phyloP scores from a whole-genome alignment of 148 eudicot genomes.

The Silene conica region DNA sequence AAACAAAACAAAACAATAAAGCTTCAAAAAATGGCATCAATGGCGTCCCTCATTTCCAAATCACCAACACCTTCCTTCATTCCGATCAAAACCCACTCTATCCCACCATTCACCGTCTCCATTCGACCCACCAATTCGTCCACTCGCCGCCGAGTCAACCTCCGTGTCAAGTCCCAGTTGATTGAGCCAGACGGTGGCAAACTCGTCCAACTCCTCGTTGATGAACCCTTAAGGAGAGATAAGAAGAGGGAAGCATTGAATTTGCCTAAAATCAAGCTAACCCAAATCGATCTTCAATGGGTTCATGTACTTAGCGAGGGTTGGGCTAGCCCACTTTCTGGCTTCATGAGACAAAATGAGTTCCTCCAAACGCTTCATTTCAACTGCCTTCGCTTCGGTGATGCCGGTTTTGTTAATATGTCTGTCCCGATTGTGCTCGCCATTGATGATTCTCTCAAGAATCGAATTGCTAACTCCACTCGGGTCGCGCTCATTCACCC shows the following conservation, averaged over 20 bases:
- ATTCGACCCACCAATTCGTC: slow-evolving; percentile 9
- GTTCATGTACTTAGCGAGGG: slow-evolving; percentile 94
- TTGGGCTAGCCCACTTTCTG: slow-evolving; percentile 87
- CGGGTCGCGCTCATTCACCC: slow-evolving; percentile 61
- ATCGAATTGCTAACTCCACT: slow-evolving; percentile 38
- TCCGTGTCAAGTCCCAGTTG: slow-evolving; percentile 36
- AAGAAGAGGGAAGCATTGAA: slow-evolving; percentile 31
- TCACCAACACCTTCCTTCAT: neutral
- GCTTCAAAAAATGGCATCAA: slow-evolving; percentile 46
- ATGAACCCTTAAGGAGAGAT: slow-evolving; percentile 26
- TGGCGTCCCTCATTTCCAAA: slow-evolving; percentile 38
- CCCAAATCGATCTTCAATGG: slow-evolving; percentile 70
- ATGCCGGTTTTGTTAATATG: slow-evolving; percentile 74
- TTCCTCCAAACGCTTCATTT: slow-evolving; percentile 99
- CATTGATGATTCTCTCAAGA: slow-evolving; percentile 53
- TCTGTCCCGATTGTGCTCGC: slow-evolving; percentile 93
- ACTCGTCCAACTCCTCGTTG: slow-evolving; percentile 50
- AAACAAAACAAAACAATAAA: neutral
- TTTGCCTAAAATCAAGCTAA: slow-evolving; percentile 47
- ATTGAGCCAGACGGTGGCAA: slow-evolving; percentile 85
- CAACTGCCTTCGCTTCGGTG: slow-evolving; percentile 64
- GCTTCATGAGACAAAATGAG: slow-evolving; percentile 92
- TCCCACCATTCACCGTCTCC: neutral
- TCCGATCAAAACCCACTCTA: slow-evolving; percentile 22
- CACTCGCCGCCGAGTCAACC: neutral